Evolutionary conservation across 2,329 filamentous ascomycete species (phyloP), one percentile per base, ranked within the genome.

Genomic region (Penicillium sp.): DNA sequence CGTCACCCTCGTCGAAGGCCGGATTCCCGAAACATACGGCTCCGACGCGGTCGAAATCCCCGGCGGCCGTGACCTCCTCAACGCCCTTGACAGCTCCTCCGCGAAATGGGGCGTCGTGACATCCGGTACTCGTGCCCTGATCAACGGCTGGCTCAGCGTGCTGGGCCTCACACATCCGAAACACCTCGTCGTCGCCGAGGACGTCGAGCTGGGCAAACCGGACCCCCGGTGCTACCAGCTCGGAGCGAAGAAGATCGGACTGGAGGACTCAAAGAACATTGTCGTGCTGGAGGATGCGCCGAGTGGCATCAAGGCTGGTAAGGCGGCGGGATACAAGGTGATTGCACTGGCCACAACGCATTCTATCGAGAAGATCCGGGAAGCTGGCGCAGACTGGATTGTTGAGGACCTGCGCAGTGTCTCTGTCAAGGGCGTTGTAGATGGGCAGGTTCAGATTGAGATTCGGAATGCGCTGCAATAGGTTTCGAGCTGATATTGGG

Each of bases 281-380:
- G 81, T 97, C 58, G 93, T 97, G 52, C 80, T 97, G 40, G 93
- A 97, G 79, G 93, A 97, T 79, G 91, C 91, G 58, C 93, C 93
- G 5, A 91, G 92, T 7, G 93, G 93, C 5, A 91, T 97, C 71
- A 83, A 80, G 65, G 87, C 93, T 30, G 93, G 93, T 52, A 96
- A 93, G 78, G 91, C 86, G 0, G 93, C 93, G 10, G 93, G 92
- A 1, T 97, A 90, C 80, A 88, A 85, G 72, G 93, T 97, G 13
- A 79, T 96, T 49, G 93, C 88, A n/a, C 79, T 97, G 57, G 86
- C 90, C 58, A 97, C 93, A 57, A 96, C 91, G 71, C 93, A 97
- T 79, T 87, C 85, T 28, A 80, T 89, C 49, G 86, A 87, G 68
- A 86, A 93, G 79, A 83, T 96, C 53, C 79, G 83, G 62, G 85